Evolutionary conservation across 2,329 filamentous ascomycete genomes (phyloP), one percentile per base, ranked within the genome.

Genomic region (Ramichloridium luteum): DNA sequence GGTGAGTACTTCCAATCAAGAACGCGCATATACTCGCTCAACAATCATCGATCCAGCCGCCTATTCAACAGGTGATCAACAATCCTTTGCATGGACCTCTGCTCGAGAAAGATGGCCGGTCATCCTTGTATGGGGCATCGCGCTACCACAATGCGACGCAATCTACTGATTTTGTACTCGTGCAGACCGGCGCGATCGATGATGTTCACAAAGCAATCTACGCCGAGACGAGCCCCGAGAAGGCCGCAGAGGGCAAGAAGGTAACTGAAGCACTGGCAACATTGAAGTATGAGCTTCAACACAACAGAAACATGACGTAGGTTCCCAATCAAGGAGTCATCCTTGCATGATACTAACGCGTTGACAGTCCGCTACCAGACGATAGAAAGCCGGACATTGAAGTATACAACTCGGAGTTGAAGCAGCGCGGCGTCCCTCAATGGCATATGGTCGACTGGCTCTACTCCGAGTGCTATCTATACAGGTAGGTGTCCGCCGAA

Each of bases 281-380:
- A 43, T 68, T 98, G 48, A 98, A 98, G 61, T 94, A 96, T 60
- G 88, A 96, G 60, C 63, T 96, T 27, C 82, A 93, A 55, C 90
- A 98, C 54, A 77, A 94, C 57, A 74, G 85, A 26, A 64, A 72
- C 41, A 59, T 96, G 46, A 77, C 70, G 81, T 88, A 66, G 41
- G 71, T 50, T 35, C 27, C 3, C 26, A 25, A 25, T 16, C 23
- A 6, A 8, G n/a, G 8, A 23, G 8, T 23, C 20, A 11, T 25
- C 6, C 10, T 13, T 10, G 16, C 2, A 6, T 14, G 5, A n/a
- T 12, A 17, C n/a, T n/a, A n/a, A n/a, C n/a, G n/a, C 13, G 15
- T 27, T 16, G 15, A 36, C 43, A 84, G 78, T 0, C 81, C 80
- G 2, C 67, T 93, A 13, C 59, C 63, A 10, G 80, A 93, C 45